Percentiles rank a stretch among this genome's conserved stretches.
phyloP scores from a whole-genome alignment of 805 yeast species.

The Grigorovia jiainica region DNA sequence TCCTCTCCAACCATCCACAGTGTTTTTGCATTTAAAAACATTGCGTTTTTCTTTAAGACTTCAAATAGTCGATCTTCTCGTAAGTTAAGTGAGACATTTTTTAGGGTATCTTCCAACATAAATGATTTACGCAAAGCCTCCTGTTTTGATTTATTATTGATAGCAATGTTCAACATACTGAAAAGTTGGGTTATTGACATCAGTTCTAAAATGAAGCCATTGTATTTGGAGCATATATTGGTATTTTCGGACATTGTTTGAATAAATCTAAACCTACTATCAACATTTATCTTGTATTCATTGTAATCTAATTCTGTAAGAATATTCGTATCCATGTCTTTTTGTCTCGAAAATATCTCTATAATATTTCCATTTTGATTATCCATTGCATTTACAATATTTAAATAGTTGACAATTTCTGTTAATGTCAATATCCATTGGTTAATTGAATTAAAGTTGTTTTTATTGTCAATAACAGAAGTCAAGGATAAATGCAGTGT shows the following conservation, averaged over 20 bases:
- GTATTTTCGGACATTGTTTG: not conserved
- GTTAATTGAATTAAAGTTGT: conserved; percentile 5
- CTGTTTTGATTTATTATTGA: conserved; percentile 13
- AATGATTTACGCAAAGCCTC: conserved; percentile 16
- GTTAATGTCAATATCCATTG: conserved; percentile 17
- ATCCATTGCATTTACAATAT: not conserved
- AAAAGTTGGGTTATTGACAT: conserved; percentile 3
- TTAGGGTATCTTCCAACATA: conserved; percentile 8
- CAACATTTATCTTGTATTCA: not conserved
- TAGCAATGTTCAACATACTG: conserved; percentile 7
- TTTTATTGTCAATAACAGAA: conserved; percentile 1
- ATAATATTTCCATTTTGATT: not conserved
- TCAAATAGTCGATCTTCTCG: not conserved
- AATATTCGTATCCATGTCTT: not conserved
- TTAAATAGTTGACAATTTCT: conserved; percentile 5
- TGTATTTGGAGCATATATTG: not conserved
- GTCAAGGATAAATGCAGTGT: conserved; percentile 5
- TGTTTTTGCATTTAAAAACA: conserved; percentile 40
- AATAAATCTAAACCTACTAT: not conserved
- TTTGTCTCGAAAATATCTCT: not conserved
- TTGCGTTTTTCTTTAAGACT: not conserved
- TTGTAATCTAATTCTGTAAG: not conserved
- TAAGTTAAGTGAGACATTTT: not conserved
- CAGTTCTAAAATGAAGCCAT: not conserved
- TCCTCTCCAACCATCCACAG: conserved; percentile 59